phyloP scores from a whole-genome alignment of 306 rosid species.

The Prinsepia uniflora region DNA sequence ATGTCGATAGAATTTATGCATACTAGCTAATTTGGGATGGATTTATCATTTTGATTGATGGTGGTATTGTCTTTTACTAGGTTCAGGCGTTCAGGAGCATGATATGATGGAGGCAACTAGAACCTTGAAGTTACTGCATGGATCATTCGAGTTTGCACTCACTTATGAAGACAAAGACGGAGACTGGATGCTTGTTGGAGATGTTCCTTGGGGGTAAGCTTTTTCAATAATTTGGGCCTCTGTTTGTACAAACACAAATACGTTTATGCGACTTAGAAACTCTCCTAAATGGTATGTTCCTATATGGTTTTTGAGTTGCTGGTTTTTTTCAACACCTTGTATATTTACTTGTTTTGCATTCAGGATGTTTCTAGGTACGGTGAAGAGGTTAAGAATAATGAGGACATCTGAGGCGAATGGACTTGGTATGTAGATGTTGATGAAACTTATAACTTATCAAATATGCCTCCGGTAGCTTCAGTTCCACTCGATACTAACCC shows the following conservation, averaged over 20 bases:
- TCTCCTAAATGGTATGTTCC: no score
- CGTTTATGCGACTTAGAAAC: no score
- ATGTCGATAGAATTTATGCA: slow-evolving; percentile 13
- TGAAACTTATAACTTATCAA: not conserved
- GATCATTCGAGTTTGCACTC: slow-evolving; percentile 70
- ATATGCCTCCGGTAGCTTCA: slow-evolving; percentile 8
- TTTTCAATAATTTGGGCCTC: not conserved
- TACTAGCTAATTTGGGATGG: not conserved
- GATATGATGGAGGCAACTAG: slow-evolving; percentile 37
- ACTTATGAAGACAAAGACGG: slow-evolving; percentile 96
- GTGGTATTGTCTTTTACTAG: slow-evolving; percentile 31
- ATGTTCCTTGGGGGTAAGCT: slow-evolving; percentile 93
- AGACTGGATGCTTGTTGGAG: slow-evolving; percentile 99
- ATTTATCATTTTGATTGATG: slow-evolving; percentile 7
- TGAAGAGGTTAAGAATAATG: slow-evolving; percentile 90
- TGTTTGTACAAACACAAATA: not conserved
- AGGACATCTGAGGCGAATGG: slow-evolving; percentile 74
- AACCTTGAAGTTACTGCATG: slow-evolving; percentile 61
- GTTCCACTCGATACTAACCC: not conserved
- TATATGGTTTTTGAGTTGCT: not conserved
- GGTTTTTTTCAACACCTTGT: slow-evolving; percentile 5
- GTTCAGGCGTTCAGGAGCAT: slow-evolving; percentile 45
- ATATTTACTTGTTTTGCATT: slow-evolving; percentile 13
- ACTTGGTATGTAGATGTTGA: slow-evolving; percentile 49
- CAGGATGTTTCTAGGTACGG: slow-evolving; percentile 80